Base-by-base conservation (phyloP, 257 asterid species). In the Misopates orontium region DNA sequence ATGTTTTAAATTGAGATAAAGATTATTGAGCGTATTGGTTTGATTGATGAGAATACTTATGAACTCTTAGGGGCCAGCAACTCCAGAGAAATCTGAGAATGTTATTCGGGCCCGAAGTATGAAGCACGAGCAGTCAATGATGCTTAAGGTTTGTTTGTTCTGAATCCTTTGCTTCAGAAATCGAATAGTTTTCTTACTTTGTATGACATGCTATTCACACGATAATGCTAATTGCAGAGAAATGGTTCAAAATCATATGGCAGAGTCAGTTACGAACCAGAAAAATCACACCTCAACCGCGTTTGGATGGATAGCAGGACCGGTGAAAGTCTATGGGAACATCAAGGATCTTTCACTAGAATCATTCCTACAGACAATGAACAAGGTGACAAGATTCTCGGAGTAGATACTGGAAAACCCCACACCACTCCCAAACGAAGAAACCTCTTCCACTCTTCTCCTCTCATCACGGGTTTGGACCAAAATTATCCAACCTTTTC, bases 51-150 rank as follows among this genome's bases (percentile, higher is more conserved):
- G 7, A 28, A 2, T 28, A 2, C 12, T 19, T 41, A 12, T 64
- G 64, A 25, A 63, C 51, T 60, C 53, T 74, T 72, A 92, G 98
- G 95, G 89, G 8, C 96, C 96, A 22, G 78, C 76, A 41, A 93
- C 99, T 17, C 97, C 96, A 6, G 99, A 90, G 81, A 93, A 90
- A 69, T 75, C 64, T 20, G 97, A 93, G 71, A 91, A 74, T 44
- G 73, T 78, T 9, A 69, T 25, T 25, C 80, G 83, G 50, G 69
- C 76, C 0, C 64, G 82, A 82, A 87, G 84, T 60, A 62, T 71
- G 80, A 85, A 83, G 54, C 80, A 73, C 0, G 88, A 79, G n/a
- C 88, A 81, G 16, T 52, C 55, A 8, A 23, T 45, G 19, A 50
- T 74, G 71, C 78, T 84, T 45, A 78, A 85, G 90, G 98, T 92